These are phyloP conservation scores for Lipomyces spencermartinsiae DNA, from an alignment of 805 yeast genomes.

Conservation along the genomic window DNA sequence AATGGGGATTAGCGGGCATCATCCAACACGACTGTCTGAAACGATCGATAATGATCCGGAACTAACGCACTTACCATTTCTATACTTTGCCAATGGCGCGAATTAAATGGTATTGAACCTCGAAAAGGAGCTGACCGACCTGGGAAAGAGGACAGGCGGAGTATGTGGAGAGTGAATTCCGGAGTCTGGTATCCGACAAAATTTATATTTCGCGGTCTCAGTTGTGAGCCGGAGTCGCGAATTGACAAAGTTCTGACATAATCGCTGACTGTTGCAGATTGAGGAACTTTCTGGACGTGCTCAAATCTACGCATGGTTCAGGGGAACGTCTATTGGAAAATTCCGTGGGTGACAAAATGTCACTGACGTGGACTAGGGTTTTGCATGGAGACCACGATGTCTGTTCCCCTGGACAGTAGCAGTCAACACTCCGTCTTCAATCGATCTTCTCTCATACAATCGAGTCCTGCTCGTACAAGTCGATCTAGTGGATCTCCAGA, in stretches of 20 bases:
- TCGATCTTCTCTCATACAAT: not conserved
- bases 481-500: not conserved
- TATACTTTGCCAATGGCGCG: not conserved
- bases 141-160: not conserved
- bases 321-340: not conserved
- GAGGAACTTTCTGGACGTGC: constrained; percentile 24
- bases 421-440: too few species aligned
- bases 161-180: constrained; percentile 2
- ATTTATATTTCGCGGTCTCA: not conserved
- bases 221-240: not conserved
- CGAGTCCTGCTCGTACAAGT: not conserved
- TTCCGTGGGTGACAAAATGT: not conserved
- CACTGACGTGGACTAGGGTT: not conserved
- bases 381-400: not conserved
- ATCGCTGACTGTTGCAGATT: not conserved
- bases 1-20: not conserved
- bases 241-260: too few species aligned
- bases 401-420: not conserved
- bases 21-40: not conserved
- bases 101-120: not conserved
- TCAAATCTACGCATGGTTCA: constrained; percentile 6
- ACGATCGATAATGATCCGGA: not conserved
- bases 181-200: not conserved
- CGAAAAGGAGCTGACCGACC: not conserved
- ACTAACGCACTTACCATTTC: not conserved